These are phyloP conservation scores for Aspergillus niger DNA, from an alignment of 2,329 filamentous ascomycete genomes.

Conservation along the genomic window DNA sequence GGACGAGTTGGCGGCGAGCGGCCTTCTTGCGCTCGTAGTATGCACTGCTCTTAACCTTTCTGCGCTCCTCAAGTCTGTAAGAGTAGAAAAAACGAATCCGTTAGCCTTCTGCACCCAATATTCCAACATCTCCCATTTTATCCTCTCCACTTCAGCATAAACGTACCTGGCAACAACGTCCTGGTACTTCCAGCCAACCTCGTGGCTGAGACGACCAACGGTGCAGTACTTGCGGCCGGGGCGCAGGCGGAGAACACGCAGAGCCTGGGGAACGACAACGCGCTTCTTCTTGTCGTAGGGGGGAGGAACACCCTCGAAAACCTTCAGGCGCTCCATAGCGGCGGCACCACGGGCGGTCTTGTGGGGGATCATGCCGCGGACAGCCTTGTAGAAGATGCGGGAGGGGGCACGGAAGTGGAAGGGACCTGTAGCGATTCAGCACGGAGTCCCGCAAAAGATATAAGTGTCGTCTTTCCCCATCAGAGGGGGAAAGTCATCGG, in stretches of 20 bases:
- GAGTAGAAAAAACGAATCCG: background rate
- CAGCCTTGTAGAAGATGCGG: constrained; percentile 99
- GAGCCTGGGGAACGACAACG: constrained; percentile 97
- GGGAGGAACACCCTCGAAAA: constrained; percentile 98
- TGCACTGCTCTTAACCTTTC: constrained; percentile 98
- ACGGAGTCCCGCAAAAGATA: background rate
- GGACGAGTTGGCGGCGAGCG: constrained; percentile 81
- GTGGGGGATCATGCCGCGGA: constrained; percentile 99
- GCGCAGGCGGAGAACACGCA: constrained; percentile 94
- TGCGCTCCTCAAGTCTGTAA: constrained; percentile 91
- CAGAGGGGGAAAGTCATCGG: background rate
- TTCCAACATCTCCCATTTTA: background rate
- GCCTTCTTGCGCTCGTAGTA: constrained; percentile 99
- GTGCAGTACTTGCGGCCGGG: constrained; percentile 99
- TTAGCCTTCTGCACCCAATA: constrained; percentile 24
- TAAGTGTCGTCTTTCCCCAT: background rate
- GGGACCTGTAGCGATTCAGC: constrained; percentile 64
- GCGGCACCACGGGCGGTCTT: constrained; percentile 98
- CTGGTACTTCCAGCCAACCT: constrained; percentile 99
- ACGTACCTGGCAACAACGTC: constrained; percentile 96
- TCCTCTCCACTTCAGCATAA: constrained; percentile 9
- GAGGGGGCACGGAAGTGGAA: constrained; percentile 99
- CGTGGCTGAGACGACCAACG: constrained; percentile 94
- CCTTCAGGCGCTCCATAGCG: constrained; percentile 97
- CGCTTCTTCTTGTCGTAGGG: constrained; percentile 99